Percentiles rank a stretch among this genome's conserved stretches.
Evolutionary conservation across 73 alveolate genomes (phyloP).

Genomic region (Diophrys appendiculata): DNA sequence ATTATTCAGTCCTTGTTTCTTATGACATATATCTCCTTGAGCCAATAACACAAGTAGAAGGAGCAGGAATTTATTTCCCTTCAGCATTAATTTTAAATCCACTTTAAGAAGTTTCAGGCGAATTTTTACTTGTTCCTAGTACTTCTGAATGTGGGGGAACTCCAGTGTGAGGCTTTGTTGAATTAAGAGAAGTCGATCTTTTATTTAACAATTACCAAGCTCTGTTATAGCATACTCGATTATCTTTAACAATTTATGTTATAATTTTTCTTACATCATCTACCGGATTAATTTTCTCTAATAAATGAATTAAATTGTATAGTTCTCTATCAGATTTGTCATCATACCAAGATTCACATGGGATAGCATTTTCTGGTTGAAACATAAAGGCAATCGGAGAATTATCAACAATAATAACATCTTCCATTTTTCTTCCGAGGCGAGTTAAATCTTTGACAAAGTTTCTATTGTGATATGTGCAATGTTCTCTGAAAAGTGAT

Average conservation of each 20-base stretch:
- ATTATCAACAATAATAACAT: constrained; percentile 78
- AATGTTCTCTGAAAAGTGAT: constrained; percentile 84
- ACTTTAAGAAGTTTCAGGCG: neutral
- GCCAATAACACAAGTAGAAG: neutral
- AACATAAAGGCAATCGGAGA: constrained; percentile 74
- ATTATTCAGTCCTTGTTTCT: neutral
- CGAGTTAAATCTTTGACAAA: constrained; percentile 78
- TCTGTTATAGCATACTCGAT: constrained; percentile 2
- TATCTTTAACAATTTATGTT: constrained; percentile 5
- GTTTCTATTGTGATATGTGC: constrained; percentile 74
- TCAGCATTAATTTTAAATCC: too few species aligned
- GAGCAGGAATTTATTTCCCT: neutral
- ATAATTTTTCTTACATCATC: constrained; percentile 60
- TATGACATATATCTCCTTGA: neutral
- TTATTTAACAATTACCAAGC: neutral
- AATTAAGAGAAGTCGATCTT: neutral
- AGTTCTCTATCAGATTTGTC: constrained; percentile 68
- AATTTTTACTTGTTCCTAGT: neutral
- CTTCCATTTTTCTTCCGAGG: constrained; percentile 77
- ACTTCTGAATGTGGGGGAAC: too few species aligned
- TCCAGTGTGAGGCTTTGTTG: neutral
- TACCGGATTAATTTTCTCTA: constrained; percentile 50
- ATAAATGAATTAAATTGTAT: constrained; percentile 31
- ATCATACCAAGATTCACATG: constrained; percentile 64
- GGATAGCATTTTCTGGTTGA: constrained; percentile 77